A percentile compares a stretch with the other conserved stretches of the same genome.
Conservation (phyloP, 495 filamentous ascomycete genomes). For the Platismatia glauca region DNA sequence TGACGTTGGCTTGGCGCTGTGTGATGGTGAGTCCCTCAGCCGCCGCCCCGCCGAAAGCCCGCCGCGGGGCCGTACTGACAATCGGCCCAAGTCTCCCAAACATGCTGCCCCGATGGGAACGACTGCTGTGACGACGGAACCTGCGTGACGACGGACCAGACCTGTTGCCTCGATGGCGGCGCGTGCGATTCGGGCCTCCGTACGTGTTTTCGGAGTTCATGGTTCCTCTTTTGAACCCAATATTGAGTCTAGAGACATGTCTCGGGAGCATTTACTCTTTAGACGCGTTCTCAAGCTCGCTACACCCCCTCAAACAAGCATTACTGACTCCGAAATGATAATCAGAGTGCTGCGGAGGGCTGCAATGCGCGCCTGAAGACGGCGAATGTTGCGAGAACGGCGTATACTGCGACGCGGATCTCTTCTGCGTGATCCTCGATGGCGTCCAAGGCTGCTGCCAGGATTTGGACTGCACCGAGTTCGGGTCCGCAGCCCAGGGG, state of each 20-base stretch:
- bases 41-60: background rate
- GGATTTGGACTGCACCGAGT: slow-evolving; percentile 4
- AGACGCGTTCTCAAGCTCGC: no score
- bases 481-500: background rate
- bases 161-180: slow-evolving; percentile 4
- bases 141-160: slow-evolving; percentile 2
- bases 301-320: no score
- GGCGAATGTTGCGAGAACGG: slow-evolving; percentile 27
- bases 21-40: slow-evolving; percentile 19
- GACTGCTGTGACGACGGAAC: slow-evolving; percentile 12
- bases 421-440: slow-evolving; percentile 21
- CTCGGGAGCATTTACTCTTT: no score
- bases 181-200: slow-evolving; percentile 24
- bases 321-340: no score
- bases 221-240: no score
- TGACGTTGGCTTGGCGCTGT: slow-evolving; percentile 25
- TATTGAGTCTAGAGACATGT: no score
- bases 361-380: slow-evolving; percentile 22
- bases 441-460: slow-evolving; percentile 13
- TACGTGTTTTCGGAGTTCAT: no score
- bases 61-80: background rate
- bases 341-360: slow-evolving; percentile 25
- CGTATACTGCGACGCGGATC: slow-evolving; percentile 24
- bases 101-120: slow-evolving; percentile 22
- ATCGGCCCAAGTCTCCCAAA: slow-evolving; percentile 17